Base-by-base conservation (phyloP, 768 basidiomycete species). In the Lepiota brunneoincarnata region DNA sequence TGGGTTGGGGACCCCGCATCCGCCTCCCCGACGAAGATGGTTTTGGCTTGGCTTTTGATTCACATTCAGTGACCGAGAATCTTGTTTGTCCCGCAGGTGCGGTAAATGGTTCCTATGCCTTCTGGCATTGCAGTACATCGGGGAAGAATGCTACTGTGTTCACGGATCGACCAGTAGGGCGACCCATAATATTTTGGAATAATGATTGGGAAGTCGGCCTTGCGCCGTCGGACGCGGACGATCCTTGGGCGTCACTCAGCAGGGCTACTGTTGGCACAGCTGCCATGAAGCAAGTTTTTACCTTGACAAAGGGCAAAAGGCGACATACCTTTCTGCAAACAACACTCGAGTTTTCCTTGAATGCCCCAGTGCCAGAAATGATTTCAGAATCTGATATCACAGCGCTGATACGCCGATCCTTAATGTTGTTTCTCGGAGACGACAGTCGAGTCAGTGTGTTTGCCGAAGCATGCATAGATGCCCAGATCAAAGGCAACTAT, bases 271-370 rank as follows among this genome's bases (percentile, higher is more conserved):
- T 51, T 6, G 59, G 57, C n/a, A 60, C 61, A 3, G 61, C 51
- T 26, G 42, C 58, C 24, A 61, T 63, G 62, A 61, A 63, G 45
- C 60, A 61, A 48, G 54, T 63, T 28, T 3, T 28, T 28, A 28
- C 26, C 26, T 7, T 28, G 26, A 28, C 26, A 3, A 28, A 28
- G 26, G 26, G 26, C 3, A 28, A 28, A 3, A 28, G 7, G 7
- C 3, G 26, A 28, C n/a, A n/a, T n/a, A n/a, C n/a, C n/a, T n/a
- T n/a, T n/a, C n/a, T n/a, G n/a, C n/a, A n/a, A n/a, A n/a, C n/a
- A n/a, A n/a, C n/a, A n/a, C n/a, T n/a, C n/a, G n/a, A n/a, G n/a
- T n/a, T n/a, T n/a, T n/a, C n/a, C n/a, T n/a, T n/a, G n/a, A n/a
- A n/a, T n/a, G n/a, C n/a, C n/a, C n/a, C n/a, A n/a, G n/a, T n/a